Base-by-base conservation (phyloP, 495 filamentous ascomycete genomes). In the Tuber melanosporum region DNA sequence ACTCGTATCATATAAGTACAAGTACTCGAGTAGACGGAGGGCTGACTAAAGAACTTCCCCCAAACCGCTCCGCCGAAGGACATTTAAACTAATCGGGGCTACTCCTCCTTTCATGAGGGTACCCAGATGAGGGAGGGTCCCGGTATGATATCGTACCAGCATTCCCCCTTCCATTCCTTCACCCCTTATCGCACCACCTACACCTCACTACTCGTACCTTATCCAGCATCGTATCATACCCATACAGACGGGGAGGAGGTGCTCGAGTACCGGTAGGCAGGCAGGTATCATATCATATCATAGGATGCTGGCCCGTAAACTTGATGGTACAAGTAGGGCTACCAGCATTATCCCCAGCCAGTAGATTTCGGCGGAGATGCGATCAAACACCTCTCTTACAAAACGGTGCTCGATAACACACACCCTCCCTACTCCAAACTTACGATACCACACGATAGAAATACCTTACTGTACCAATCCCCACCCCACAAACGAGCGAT, bases 341-440 rank as follows among this genome's bases (percentile, higher is more conserved):
- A 52, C 47, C 20, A 7, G 47, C 5, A 57, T 57, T 57, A 32
- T 66, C 57, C 57, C n/a, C 57, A 66, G 12, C 57, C 57, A 66
- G 57, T 66, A 66, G 57, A 66, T 66, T 66, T 66, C 57, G 57
- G n/a, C 26, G 57, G 57, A 66, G 26, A 66, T 66, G 57, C 22
- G 57, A 66, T 66, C 32, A 32, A 66, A 32, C 57, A n/a, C 57
- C 57, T 66, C 49, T 57, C 49, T 57, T 57, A 57, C 32, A 32
- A 1, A 0, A 32, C 32, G 1, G 32, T 32, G 32, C 49, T 57
- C 57, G n/a, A 66, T 66, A 15, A 32, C 20, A 57, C 49, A 57
- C 52, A 52, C 17, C 52, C 52, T 66, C 57, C 26, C 57, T 15
- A 32, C 57, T 32, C 57, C n/a, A 32, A 41, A 41, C n/a, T n/a